Percentiles rank a stretch among this genome's conserved stretches.
Conservation (phyloP, 352 stramenopile genomes). For the Pythium monospermum region DNA sequence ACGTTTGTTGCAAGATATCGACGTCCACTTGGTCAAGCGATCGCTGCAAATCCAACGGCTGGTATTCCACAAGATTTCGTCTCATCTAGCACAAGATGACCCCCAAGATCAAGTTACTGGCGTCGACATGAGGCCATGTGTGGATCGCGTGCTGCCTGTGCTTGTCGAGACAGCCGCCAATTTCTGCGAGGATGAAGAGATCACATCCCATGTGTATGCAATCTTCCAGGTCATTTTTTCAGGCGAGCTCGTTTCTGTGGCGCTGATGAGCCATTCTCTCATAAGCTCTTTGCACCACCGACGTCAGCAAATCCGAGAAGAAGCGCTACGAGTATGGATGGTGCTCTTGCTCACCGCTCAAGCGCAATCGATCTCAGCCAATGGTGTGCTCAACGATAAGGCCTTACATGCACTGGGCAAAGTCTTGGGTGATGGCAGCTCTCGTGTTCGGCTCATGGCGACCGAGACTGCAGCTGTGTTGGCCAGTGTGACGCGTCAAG, state of each 20-base stretch:
- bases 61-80: conserved; percentile 42
- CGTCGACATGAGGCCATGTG: conserved; percentile 14
- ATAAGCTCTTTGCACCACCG: conserved; percentile 39
- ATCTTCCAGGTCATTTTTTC: conserved; percentile 18
- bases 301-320: conserved; percentile 51
- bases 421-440: conserved; percentile 44
- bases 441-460: conserved; percentile 36
- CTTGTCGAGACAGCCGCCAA: conserved; percentile 56
- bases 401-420: conserved; percentile 35
- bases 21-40: conserved; percentile 63
- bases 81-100: conserved; percentile 7
- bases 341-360: conserved; percentile 34
- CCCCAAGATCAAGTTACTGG: not conserved
- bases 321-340: conserved; percentile 56
- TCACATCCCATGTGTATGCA: conserved; percentile 23
- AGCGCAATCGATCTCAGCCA: conserved; percentile 15
- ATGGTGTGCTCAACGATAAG: conserved; percentile 13
- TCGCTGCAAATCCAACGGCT: conserved; percentile 52
- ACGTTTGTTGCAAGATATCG: conserved; percentile 56
- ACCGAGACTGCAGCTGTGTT: conserved; percentile 41
- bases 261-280: conserved; percentile 24
- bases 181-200: conserved; percentile 48
- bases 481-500: conserved; percentile 21
- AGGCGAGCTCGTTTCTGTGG: conserved; percentile 6
- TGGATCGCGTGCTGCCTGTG: conserved; percentile 39